Evolutionary conservation across 192 early-diverging fungal genomes (phyloP).

Genomic region (Irineochytrium annulatum): DNA sequence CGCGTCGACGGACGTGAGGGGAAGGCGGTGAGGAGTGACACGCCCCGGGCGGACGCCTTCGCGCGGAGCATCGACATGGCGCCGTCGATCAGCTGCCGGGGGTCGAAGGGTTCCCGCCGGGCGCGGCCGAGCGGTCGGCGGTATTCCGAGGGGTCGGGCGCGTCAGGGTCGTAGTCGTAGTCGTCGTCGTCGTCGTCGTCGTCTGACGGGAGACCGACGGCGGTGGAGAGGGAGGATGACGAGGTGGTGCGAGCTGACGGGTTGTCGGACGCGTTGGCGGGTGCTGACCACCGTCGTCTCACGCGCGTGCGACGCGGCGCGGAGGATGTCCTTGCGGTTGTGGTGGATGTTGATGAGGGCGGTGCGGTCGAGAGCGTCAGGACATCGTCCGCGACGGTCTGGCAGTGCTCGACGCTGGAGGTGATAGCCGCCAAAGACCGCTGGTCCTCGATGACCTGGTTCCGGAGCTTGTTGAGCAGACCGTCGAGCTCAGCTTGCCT

Average conservation of each 20-base stretch:
- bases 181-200: too few relatives aligned
- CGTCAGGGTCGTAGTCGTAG: too few relatives aligned
- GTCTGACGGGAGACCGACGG: too few relatives aligned
- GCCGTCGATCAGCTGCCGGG: not conserved
- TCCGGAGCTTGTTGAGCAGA: not conserved
- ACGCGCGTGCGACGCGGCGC: too few relatives aligned
- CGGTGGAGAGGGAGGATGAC: not conserved
- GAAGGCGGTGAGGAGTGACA: conserved; percentile 10
- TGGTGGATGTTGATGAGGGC: too few relatives aligned
- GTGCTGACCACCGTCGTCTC: too few relatives aligned
- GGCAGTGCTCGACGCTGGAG: conserved; percentile 22
- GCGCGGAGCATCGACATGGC: conserved; percentile 16
- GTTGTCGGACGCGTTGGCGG: too few relatives aligned
- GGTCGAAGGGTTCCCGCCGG: not conserved
- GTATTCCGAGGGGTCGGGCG: too few relatives aligned
- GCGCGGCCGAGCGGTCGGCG: not conserved
- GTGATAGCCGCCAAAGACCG: conserved; percentile 15
- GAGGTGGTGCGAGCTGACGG: not conserved
- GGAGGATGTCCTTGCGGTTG: too few relatives aligned
- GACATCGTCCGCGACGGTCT: conserved; percentile 20
- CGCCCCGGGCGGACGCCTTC: conserved; percentile 7
- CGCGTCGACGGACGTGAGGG: too few relatives aligned
- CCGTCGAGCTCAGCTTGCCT: too few relatives aligned
- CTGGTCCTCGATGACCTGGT: conserved; percentile 7
- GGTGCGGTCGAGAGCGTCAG: too few relatives aligned